A percentile compares a stretch with the other conserved stretches of the same genome.
phyloP scores from a whole-genome alignment of 2,329 filamentous ascomycete species.

The Shiraia sp. region DNA sequence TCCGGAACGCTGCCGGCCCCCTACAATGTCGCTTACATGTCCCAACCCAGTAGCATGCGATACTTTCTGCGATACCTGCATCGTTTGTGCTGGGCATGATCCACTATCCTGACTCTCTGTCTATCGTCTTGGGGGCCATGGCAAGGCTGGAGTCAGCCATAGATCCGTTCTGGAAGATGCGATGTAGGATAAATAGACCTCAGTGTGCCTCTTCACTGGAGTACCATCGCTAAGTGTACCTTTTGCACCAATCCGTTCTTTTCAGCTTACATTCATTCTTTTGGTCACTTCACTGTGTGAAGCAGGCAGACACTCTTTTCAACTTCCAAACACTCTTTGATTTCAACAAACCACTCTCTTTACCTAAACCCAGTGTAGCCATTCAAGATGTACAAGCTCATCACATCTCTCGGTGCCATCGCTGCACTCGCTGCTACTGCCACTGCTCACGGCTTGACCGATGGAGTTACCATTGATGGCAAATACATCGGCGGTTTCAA shows the following conservation, averaged over 20 bases:
- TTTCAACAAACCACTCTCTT: conserved; percentile 6
- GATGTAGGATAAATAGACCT: conserved; percentile 24
- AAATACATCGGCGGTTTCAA: conserved; percentile 51
- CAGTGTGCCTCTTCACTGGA: conserved; percentile 8
- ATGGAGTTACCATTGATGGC: conserved; percentile 53
- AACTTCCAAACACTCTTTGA: conserved; percentile 10
- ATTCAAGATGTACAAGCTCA: conserved; percentile 33
- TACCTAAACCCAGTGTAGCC: not conserved
- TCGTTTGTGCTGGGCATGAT: conserved; percentile 16
- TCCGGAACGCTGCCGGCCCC: conserved; percentile 19
- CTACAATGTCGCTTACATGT: conserved; percentile 29
- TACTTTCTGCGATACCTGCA: conserved; percentile 7
- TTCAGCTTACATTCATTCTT: conserved; percentile 29
- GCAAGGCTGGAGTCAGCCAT: not conserved
- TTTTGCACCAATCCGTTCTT: conserved; percentile 32
- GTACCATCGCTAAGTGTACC: conserved; percentile 31
- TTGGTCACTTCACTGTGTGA: conserved; percentile 39
- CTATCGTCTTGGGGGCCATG: conserved; percentile 8
- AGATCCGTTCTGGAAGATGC: conserved; percentile 1
- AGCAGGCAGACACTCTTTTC: conserved; percentile 40
- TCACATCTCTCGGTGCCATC: conserved; percentile 31
- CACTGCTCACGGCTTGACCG: conserved; percentile 53
- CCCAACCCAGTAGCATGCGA: conserved; percentile 17
- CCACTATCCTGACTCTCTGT: conserved; percentile 12
- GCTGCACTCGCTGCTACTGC: conserved; percentile 46